Percentiles rank a stretch among this genome's conserved stretches.
phyloP scores from a whole-genome alignment of 129 eudicot genomes.

The Oenanthe sinensis region DNA sequence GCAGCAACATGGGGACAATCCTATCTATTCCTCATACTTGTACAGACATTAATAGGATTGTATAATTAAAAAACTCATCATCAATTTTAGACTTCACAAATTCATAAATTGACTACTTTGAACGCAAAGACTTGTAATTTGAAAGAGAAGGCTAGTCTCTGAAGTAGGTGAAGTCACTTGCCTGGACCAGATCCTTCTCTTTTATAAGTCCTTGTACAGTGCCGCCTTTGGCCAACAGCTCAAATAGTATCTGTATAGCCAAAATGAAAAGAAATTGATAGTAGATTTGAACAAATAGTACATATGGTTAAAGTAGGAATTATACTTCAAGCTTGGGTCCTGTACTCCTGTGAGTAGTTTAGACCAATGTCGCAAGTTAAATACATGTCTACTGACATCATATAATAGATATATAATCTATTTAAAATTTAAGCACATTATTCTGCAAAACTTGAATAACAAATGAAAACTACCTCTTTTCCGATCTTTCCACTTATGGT shows the following conservation, averaged over 20 bases:
- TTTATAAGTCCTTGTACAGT: slow-evolving; percentile 84
- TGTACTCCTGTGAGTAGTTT: background rate
- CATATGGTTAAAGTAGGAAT: background rate
- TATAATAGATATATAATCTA: background rate
- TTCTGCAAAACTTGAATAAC: background rate
- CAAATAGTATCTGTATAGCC: slow-evolving; percentile 73
- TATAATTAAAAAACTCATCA: background rate
- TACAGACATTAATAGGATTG: background rate
- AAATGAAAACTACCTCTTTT: slow-evolving; percentile 50
- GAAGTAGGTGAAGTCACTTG: slow-evolving; percentile 21
- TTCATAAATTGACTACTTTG: background rate
- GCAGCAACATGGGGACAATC: background rate
- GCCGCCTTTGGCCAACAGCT: slow-evolving; percentile 89
- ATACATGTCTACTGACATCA: background rate
- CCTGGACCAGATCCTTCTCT: slow-evolving; percentile 95
- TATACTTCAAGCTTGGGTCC: background rate
- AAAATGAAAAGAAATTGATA: background rate
- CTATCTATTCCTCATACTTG: background rate
- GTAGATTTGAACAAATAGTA: background rate
- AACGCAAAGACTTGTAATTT: background rate
- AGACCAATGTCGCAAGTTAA: background rate
- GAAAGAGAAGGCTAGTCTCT: background rate
- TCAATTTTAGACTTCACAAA: background rate
- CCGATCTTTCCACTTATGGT: slow-evolving; percentile 96
- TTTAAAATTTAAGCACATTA: background rate